phyloP scores from a whole-genome alignment of 1,139 yeast genomes.

The Sugiyamaella grinbergsii region DNA sequence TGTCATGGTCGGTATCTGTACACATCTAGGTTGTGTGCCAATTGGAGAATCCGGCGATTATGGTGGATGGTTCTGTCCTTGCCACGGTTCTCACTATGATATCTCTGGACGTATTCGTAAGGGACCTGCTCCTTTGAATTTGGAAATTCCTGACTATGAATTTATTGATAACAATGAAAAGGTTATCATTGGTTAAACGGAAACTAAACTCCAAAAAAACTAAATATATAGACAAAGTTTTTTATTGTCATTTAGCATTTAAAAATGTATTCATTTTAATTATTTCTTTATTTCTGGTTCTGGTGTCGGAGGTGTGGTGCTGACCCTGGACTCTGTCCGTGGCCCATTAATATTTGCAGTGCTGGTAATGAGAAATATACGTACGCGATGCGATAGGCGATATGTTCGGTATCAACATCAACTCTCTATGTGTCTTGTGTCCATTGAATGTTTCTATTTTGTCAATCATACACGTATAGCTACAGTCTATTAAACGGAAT shows the following conservation, averaged over 20 bases:
- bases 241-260: conserved; percentile 14
- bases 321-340: too few species aligned
- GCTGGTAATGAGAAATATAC: too few species aligned
- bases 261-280: conserved; percentile 17
- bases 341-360: too few species aligned
- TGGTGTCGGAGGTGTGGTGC: background rate
- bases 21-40: conserved; percentile 99
- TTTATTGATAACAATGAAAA: conserved; percentile 77
- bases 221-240: conserved; percentile 9
- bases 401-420: too few species aligned
- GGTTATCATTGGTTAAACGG: conserved; percentile 69
- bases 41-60: conserved; percentile 99
- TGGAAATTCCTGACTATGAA: conserved; percentile 93
- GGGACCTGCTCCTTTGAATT: conserved; percentile 99
- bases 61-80: conserved; percentile 99
- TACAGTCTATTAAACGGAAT: too few species aligned
- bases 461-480: too few species aligned
- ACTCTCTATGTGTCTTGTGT: too few species aligned
- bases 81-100: conserved; percentile 99
- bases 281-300: background rate
- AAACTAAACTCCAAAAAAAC: background rate
- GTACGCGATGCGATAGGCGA: too few species aligned
- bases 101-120: conserved; percentile 99
- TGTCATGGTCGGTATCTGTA: conserved; percentile 98
- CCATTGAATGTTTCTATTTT: too few species aligned